Evolutionary conservation across 305 asterid species (phyloP), one percentile per base, ranked within the genome.

Genomic region (Plantago coronopus): DNA sequence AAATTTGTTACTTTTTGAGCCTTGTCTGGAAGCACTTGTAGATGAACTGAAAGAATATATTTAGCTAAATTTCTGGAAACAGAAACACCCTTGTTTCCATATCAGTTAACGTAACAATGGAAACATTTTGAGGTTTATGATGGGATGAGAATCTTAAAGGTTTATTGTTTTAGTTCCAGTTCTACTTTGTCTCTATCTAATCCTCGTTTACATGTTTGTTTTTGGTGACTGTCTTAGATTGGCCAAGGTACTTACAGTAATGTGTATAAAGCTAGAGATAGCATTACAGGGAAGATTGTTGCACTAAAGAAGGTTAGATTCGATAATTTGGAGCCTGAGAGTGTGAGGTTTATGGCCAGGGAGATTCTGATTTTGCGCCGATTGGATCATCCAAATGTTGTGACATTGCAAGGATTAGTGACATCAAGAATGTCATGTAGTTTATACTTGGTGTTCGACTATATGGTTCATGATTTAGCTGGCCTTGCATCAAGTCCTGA

Each of bases 241-340:
- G 97, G 96, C 43, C 95, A 83, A 85, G 97, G 97, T 51, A 89
- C 97, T 42, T 89, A 89, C 68, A 89, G 95, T 73, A 89, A 84
- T 81, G 97, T 87, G 46, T 89, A 89, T 74, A 87, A 87, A 78
- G 97, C 97, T 67, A 87, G 79, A 73, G 97, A 89, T 68, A 54
- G 70, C 42, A 65, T 78, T 59, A 76, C 83, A 2, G 95, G 95
- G 48, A 77, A 76, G 55, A 74, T 89, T 23, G 97, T 89, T 58
- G 96, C 96, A 13, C 22, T 89, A 67, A 87, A 89, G 77, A 89
- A 87, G 70, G 97, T 89, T 66, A 81, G 95, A 46, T 89, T 89
- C 19, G 97, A 89, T 74, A 87, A 84, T 76, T 74, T 89, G 81
- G 95, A 89, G 73, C 97, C 97, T 1, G 97, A 87, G 75, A 87